Evolutionary conservation across 129 eudicot genomes (phyloP).

Genomic region (Flaveria trinervia): DNA sequence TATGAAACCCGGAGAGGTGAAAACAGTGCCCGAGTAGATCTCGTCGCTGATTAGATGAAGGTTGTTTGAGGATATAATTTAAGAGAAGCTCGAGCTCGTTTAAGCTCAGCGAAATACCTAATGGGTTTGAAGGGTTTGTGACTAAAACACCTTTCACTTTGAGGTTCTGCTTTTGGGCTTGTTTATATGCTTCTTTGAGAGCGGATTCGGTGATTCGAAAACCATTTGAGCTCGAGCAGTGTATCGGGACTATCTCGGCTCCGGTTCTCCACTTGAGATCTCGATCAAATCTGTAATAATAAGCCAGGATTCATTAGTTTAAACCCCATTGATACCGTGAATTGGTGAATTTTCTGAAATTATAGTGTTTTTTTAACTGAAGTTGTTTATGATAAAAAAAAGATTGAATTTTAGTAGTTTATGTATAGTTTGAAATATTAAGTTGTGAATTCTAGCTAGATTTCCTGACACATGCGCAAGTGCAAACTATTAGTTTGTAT

Average conservation of each 20-base stretch:
- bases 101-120: constrained; percentile 69
- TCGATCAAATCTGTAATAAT: constrained; percentile 54
- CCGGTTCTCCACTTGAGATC: constrained; percentile 87
- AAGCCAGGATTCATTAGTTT: not conserved
- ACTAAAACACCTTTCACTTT: constrained; percentile 78
- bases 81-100: constrained; percentile 71
- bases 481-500: too few species aligned
- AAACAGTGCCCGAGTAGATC: constrained; percentile 87
- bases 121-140: constrained; percentile 92
- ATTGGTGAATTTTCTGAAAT: too few species aligned
- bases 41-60: constrained; percentile 82
- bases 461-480: too few species aligned
- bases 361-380: too few species aligned
- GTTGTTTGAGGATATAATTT: constrained; percentile 46
- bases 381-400: too few species aligned
- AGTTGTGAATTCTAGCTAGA: too few species aligned
- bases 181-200: constrained; percentile 63
- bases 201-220: constrained; percentile 64
- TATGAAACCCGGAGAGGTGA: constrained; percentile 51
- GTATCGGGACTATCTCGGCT: constrained; percentile 68
- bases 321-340: too few species aligned
- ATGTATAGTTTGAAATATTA: too few species aligned
- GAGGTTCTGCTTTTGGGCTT: constrained; percentile 65
- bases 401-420: too few species aligned
- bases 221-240: constrained; percentile 64